Conservation (phyloP, 805 yeast species). For the Kuraishia borneana region DNA sequence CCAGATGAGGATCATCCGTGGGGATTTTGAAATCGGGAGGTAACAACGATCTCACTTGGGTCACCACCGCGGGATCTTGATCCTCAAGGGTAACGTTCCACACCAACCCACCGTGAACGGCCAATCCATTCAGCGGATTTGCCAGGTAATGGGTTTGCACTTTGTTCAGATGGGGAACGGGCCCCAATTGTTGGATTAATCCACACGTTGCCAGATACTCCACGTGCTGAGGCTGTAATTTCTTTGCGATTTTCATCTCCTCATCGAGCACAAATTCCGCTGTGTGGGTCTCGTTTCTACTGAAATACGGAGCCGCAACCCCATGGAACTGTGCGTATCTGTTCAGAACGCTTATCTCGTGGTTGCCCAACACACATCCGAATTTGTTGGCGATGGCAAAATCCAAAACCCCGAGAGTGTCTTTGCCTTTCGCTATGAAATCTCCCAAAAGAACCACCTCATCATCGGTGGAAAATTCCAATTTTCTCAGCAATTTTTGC, state of each 20-base stretch:
- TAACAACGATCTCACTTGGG: constrained; percentile 60
- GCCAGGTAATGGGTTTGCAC: constrained; percentile 6
- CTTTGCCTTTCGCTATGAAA: constrained; percentile 75
- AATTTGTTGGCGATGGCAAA: constrained; percentile 47
- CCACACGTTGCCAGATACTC: constrained; percentile 50
- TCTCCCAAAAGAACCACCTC: constrained; percentile 71
- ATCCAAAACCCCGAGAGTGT: constrained; percentile 59
- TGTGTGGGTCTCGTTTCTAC: not conserved
- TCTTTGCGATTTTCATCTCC: constrained; percentile 36
- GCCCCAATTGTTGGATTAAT: constrained; percentile 50
- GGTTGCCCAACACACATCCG: constrained; percentile 81
- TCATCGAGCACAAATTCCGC: constrained; percentile 19
- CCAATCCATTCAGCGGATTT: constrained; percentile 31
- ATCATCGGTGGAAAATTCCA: constrained; percentile 36
- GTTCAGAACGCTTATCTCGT: constrained; percentile 63
- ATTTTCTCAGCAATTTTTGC: constrained; percentile 35
- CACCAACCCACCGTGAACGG: constrained; percentile 76
- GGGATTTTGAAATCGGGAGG: constrained; percentile 53
- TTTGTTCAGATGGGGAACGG: constrained; percentile 33
- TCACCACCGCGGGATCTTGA: constrained; percentile 50
- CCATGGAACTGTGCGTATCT: constrained; percentile 54
- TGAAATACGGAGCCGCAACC: constrained; percentile 10
- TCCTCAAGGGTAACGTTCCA: constrained; percentile 48
- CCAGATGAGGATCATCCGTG: constrained; percentile 29
- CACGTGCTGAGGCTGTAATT: constrained; percentile 49